Percentiles rank a stretch among this genome's conserved stretches.
Conservation (phyloP, 768 basidiomycete species). For the Mycena chlorophos region DNA sequence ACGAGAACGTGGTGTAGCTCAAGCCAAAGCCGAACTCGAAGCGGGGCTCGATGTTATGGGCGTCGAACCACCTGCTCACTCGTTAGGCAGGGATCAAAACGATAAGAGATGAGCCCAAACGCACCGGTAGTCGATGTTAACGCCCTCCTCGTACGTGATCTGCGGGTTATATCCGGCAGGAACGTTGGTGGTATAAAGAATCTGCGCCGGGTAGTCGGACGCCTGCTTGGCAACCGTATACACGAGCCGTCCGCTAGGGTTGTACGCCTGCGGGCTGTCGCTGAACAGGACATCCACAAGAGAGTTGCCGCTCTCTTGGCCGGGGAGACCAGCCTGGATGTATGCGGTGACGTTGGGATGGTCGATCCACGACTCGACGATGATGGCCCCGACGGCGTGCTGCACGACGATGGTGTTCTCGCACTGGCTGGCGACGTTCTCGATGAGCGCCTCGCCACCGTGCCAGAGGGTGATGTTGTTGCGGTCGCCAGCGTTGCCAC, state of each 20-base stretch:
- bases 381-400: constrained; percentile 59
- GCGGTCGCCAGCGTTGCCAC: constrained; percentile 28
- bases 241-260: constrained; percentile 52
- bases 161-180: constrained; percentile 1
- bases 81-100: not conserved
- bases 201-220: constrained; percentile 45
- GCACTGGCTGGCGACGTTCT: constrained; percentile 48
- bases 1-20: constrained; percentile 46
- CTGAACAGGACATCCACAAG: constrained; percentile 63
- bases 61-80: constrained; percentile 33
- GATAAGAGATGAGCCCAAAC: constrained; percentile 13
- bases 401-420: constrained; percentile 65
- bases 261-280: constrained; percentile 34
- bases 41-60: constrained; percentile 22
- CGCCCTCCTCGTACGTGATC: constrained; percentile 15
- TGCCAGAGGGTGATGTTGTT: constrained; percentile 45
- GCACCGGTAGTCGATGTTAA: constrained; percentile 35
- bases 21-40: constrained; percentile 39
- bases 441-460: constrained; percentile 40
- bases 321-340: constrained; percentile 46
- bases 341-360: constrained; percentile 55
- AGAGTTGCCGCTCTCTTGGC: constrained; percentile 62
- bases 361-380: constrained; percentile 60
- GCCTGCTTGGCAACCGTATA: constrained; percentile 57
- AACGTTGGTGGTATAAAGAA: constrained; percentile 7